phyloP scores from a whole-genome alignment of 768 basidiomycete genomes.

The Serendipita sp. region DNA sequence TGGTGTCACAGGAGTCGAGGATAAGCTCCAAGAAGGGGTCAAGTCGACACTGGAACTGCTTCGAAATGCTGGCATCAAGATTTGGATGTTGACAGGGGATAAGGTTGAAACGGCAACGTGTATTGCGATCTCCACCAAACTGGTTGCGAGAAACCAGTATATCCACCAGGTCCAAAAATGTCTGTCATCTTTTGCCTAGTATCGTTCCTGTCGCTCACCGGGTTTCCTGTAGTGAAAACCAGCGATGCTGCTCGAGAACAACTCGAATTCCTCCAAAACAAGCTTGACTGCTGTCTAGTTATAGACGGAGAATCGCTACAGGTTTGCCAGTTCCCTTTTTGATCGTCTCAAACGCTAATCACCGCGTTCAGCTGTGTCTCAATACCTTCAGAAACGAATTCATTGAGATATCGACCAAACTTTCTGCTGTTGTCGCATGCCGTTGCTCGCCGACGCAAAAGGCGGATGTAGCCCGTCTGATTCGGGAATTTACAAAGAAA shows the following conservation, averaged over 20 bases:
- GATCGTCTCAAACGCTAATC: not conserved
- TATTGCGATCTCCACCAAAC: constrained; percentile 93
- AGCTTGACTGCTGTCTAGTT: constrained; percentile 92
- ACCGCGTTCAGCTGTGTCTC: constrained; percentile 55
- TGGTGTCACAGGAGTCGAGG: constrained; percentile 96
- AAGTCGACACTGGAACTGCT: constrained; percentile 83
- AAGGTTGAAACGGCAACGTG: constrained; percentile 98
- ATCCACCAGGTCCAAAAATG: constrained; percentile 93
- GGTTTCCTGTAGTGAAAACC: constrained; percentile 56
- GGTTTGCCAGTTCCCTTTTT: constrained; percentile 27
- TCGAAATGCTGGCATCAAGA: constrained; percentile 92
- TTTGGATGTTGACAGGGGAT: constrained; percentile 99
- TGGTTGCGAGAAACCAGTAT: constrained; percentile 91
- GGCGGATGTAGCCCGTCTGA: constrained; percentile 90
- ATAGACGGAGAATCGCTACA: constrained; percentile 96
- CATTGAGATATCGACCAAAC: constrained; percentile 87
- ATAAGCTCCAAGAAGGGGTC: constrained; percentile 95
- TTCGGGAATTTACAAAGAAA: constrained; percentile 80
- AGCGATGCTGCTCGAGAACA: constrained; percentile 70
- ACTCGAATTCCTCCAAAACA: constrained; percentile 85
- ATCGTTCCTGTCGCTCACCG: not conserved
- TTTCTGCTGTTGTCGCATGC: constrained; percentile 93
- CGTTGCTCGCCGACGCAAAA: constrained; percentile 98
- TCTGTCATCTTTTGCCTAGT: constrained; percentile 24
- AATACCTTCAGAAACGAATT: constrained; percentile 87